A percentile compares a stretch with the other conserved stretches of the same genome.
Conservation (phyloP, 1,284 basidiomycete species). For the Trichosporon asahii region DNA sequence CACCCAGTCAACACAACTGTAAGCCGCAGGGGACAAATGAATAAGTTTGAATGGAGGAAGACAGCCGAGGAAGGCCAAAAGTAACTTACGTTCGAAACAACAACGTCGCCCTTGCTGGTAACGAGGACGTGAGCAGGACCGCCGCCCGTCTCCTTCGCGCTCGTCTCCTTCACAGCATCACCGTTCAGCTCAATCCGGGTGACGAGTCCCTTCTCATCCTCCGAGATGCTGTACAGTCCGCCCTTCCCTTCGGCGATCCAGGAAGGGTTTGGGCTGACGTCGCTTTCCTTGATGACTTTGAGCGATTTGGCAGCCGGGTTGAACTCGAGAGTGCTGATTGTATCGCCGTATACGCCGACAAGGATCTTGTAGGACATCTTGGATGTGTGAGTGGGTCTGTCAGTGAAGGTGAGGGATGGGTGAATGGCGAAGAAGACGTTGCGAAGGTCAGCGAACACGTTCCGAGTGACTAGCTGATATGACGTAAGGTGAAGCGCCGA, state of each 20-base stretch:
- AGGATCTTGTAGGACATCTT: background rate
- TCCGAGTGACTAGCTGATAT: background rate
- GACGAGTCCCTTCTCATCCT: background rate
- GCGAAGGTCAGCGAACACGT: background rate
- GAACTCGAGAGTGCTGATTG: slow-evolving; percentile 2
- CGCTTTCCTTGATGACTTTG: background rate
- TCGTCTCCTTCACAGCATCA: background rate
- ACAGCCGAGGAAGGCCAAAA: background rate
- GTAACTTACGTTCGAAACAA: slow-evolving; percentile 43
- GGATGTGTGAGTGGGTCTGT: background rate
- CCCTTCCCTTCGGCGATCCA: background rate
- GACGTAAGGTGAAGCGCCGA: background rate
- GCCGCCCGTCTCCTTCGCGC: slow-evolving; percentile 2
- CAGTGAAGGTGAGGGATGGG: background rate
- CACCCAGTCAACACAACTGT: no score
- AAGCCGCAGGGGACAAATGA: no score
- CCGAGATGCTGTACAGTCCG: background rate
- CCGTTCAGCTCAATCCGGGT: background rate
- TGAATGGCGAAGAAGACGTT: background rate
- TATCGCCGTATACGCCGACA: background rate
- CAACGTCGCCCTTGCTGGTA: slow-evolving; percentile 39
- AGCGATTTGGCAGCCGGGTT: background rate
- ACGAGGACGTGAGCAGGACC: slow-evolving; percentile 31
- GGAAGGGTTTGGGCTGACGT: background rate
- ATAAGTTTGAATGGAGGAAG: background rate